phyloP scores from a whole-genome alignment of 1,284 basidiomycete species.

The Tilletia caries region DNA sequence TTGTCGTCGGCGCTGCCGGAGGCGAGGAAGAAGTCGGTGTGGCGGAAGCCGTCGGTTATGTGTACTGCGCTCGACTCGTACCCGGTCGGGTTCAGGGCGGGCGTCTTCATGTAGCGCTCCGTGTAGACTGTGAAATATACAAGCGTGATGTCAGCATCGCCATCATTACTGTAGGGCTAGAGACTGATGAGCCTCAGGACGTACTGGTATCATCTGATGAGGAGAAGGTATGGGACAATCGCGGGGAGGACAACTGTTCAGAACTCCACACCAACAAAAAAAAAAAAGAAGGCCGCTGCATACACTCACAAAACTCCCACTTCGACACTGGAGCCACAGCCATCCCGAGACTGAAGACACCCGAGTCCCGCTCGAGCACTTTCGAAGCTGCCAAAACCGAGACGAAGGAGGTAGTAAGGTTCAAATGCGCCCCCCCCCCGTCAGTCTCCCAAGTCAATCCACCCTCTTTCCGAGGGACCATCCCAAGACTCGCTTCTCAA shows the following conservation, averaged over 20 bases:
- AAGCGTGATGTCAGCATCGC: background rate
- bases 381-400: conserved; percentile 23
- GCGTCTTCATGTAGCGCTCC: conserved; percentile 92
- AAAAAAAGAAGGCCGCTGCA: background rate
- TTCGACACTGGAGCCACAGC: conserved; percentile 66
- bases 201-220: conserved; percentile 76
- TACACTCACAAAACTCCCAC: conserved; percentile 59
- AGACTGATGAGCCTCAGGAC: conserved; percentile 53
- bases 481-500: too few relatives aligned
- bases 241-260: background rate
- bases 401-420: background rate
- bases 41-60: conserved; percentile 76
- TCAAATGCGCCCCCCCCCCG: too few relatives aligned
- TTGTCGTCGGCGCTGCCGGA: conserved; percentile 64
- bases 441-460: too few relatives aligned
- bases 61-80: conserved; percentile 81
- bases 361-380: conserved; percentile 63
- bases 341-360: conserved; percentile 82
- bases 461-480: too few relatives aligned
- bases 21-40: conserved; percentile 75
- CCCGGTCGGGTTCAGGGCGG: conserved; percentile 70
- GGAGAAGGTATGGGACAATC: conserved; percentile 8
- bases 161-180: background rate
- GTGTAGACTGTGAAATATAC: conserved; percentile 66
- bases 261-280: background rate